A percentile compares a stretch with the other conserved stretches of the same genome.
These are phyloP conservation scores for Penicillium manginii DNA, from an alignment of 495 filamentous ascomycete genomes.

Conservation along the genomic window DNA sequence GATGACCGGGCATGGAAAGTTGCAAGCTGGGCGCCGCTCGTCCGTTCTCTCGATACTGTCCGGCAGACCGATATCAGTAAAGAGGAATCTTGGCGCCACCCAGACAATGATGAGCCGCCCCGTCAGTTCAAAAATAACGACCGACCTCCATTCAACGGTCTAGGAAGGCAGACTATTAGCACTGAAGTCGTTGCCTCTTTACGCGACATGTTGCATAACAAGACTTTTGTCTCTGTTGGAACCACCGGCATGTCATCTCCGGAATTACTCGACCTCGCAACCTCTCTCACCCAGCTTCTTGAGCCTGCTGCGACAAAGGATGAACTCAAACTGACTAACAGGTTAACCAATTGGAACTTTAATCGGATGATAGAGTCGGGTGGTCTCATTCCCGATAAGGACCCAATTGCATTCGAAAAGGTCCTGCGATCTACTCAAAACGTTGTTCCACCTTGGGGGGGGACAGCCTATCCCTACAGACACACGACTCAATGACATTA, in stretches of 20 bases:
- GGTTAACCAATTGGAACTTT: conserved; percentile 50
- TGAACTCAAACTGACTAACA: conserved; percentile 32
- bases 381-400: conserved; percentile 39
- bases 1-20: conserved; percentile 42
- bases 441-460: conserved; percentile 44
- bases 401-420: conserved; percentile 44
- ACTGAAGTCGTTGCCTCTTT: conserved; percentile 59
- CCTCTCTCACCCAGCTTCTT: conserved; percentile 33
- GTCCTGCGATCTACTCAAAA: conserved; percentile 38
- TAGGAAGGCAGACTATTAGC: conserved; percentile 57
- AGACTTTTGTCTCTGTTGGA: conserved; percentile 36
- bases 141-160: conserved; percentile 43
- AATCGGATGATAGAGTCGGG: conserved; percentile 57
- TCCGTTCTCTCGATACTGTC: conserved; percentile 31
- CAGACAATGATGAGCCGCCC: conserved; percentile 22
- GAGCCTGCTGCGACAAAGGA: conserved; percentile 14
- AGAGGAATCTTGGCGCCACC: conserved; percentile 40
- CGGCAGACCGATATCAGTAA: conserved; percentile 38
- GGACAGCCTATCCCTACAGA: conserved; percentile 21
- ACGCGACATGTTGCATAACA: conserved; percentile 54
- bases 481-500: conserved; percentile 26
- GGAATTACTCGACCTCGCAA: conserved; percentile 26
- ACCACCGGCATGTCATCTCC: conserved; percentile 26
- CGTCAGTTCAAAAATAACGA: conserved; percentile 20
- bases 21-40: conserved; percentile 43